Conservation (phyloP, 331 rosid genomes). For the Cydonia oblonga region DNA sequence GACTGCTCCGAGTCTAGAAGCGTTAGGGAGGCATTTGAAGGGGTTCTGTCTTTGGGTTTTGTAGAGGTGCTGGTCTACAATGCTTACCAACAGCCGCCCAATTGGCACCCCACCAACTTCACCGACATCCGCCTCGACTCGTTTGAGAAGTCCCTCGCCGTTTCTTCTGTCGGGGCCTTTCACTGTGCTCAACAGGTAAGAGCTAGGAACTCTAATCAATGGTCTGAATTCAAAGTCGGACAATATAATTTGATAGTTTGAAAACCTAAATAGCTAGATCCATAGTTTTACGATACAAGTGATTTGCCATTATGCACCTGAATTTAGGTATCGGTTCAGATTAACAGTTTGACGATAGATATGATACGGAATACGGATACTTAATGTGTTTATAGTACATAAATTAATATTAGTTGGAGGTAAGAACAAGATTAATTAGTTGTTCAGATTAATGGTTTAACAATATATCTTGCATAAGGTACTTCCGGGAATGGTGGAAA, state of each 20-base stretch:
- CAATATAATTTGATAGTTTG: background rate
- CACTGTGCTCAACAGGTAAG: slow-evolving; percentile 80
- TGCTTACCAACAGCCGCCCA: slow-evolving; percentile 35
- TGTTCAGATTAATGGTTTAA: background rate
- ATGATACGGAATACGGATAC: background rate
- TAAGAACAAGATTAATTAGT: background rate
- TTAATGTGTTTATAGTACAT: background rate
- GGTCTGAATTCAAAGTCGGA: background rate
- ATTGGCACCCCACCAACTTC: slow-evolving; percentile 39
- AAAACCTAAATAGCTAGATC: background rate
- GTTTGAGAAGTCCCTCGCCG: slow-evolving; percentile 66
- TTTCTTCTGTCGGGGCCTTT: slow-evolving; percentile 80
- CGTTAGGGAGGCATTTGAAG: slow-evolving; percentile 85
- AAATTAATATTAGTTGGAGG: background rate
- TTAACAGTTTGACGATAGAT: background rate
- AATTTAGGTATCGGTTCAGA: background rate
- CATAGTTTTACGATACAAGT: background rate
- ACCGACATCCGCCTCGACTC: slow-evolving; percentile 45
- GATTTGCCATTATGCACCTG: background rate
- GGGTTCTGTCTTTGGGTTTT: slow-evolving; percentile 69
- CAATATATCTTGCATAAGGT: slow-evolving; percentile 30
- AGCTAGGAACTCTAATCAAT: background rate
- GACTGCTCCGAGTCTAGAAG: slow-evolving; percentile 83
- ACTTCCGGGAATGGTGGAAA: slow-evolving; percentile 84
- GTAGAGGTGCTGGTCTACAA: slow-evolving; percentile 83